Base-by-base conservation (phyloP, 176 grass and related monocot genomes). In the Triticum turgidum region DNA sequence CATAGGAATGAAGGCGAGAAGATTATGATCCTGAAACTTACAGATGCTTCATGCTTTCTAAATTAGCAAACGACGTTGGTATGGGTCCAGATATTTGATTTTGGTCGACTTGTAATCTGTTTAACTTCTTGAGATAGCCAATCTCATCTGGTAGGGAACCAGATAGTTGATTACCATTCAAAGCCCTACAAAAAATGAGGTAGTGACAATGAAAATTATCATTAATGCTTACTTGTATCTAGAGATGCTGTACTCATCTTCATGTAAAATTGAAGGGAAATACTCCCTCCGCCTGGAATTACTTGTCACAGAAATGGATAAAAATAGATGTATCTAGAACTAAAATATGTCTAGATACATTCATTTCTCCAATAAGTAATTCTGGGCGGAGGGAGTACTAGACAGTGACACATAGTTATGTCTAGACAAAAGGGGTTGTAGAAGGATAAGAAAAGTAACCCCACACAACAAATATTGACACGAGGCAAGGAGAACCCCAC, bases 81-180 rank as follows among this genome's bases (percentile, higher is more conserved):
- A 98, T 98, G 27, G 88, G 61, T 14, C 96, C 96, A 58, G 93
- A 96, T 77, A 98, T 94, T 61, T 88, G 39, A 73, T 98, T 98
- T 85, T 91, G 34, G 6, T 98, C 96, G 24, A 96, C 92, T 64
- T 30, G 29, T 30, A 30, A 30, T 30, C 29, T 30, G 29, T 30
- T 30, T 30, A 30, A 30, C 29, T 30, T 90, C 47, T 11, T 38
- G 39, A 98, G 93, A 52, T 98, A 69, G 61, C 96, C 92, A 5
- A 98, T 92, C 88, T 96, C 96, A 75, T 91, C 93, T 73, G 96
- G 96, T 81, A 98, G 88, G 81, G 84, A 83, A 81, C 96, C 92
- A 69, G 90, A 92, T 45, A 98, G 56, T 12, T 85, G 65, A 78
- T 98, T 98, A 76, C 96, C 96, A 88, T 93, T 98, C 87, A 98